Base-by-base conservation (phyloP, 108 stramenopile species). In the Fragilariopsis cylindrus region DNA sequence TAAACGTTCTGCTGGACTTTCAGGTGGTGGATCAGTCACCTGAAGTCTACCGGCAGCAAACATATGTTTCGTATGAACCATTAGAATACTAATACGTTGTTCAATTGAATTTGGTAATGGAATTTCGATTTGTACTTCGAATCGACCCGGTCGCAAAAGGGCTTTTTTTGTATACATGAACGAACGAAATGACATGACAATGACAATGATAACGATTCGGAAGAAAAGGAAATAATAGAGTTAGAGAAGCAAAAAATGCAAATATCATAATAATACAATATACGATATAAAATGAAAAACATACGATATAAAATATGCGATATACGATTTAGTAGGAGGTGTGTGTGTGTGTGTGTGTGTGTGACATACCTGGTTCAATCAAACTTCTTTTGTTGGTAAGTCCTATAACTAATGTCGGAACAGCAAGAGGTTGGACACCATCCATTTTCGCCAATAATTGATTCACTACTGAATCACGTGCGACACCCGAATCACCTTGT, bases 381-480 rank as follows among this genome's bases (percentile, higher is more conserved):
- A 98, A 84, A 46, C 92, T 92, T 45, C 88, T 86, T 55, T 96
- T 88, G 74, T 98, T 98, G 8, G 98, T 98, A 79, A 97, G 72
- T 30, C 95, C 98, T 71, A 98, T 90, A 15, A 97, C 85, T 7
- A 98, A 84, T 15, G 96, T 97, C 0, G 94, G 94, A 19, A 96
- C 94, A 15, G 82, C 76, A n/a, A 94, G 66, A 2, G 90, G 88
- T 65, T 94, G 91, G 66, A 92, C 90, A 39, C 98, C 98, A 72
- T 97, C 98, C 93, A 98, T 97, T 57, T 94, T 96, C 39, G 96
- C 93, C 65, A 98, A 77, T 2, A 98, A 71, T 68, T 84, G 96
- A 75, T 98, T 98, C 30, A 98, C 97, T 3, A 96, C 93, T 21
- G 85, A 88, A 81, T 97, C 97, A 5, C 77, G 77, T 9, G 96